Evolutionary conservation across 106 monocot genomes (phyloP), one percentile per base, ranked within the genome.

Genomic region (Posidonia australis): DNA sequence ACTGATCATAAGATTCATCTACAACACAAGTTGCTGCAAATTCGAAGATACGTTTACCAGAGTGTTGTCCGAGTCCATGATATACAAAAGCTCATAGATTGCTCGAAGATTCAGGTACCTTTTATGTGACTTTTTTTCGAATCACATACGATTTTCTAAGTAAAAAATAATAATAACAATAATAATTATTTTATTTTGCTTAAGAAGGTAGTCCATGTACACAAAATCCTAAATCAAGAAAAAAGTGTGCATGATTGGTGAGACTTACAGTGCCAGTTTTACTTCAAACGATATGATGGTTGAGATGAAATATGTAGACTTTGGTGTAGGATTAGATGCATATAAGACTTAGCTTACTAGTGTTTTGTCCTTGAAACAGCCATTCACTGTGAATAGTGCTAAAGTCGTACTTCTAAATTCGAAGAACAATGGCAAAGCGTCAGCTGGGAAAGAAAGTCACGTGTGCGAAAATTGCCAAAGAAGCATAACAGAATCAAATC

Each of bases 41-140:
- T 87, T 46, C 63, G 86, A 44, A 67, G 80, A 4, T 83, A 87
- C 29, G 77, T 83, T 10, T 87, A 87, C 53, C 79, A 78, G 46
- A 75, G 79, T 46, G 86, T 87, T 9, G 44, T 83, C 16, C 62
- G 70, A 18, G 36, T 87, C 44, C 45, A 64, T 17, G 86, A 83
- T 60, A 68, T 87, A 17, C 75, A 83, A 23, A 80, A 67, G 41
- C 51, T 76, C 14, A 14, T 83, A 0, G 83, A 87, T 56, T 80
- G 75, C 70, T 78, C 87, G 32, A 48, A 71, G 32, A 60, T 87
- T 27, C 87, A 83, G 76, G 83, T 83, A 24, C 48, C 18, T n/a
- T n/a, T n/a, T n/a, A n/a, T n/a, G n/a, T n/a, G n/a, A n/a, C n/a
- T n/a, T n/a, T n/a, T n/a, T n/a, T n/a, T n/a, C n/a, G n/a, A n/a